A percentile compares a stretch with the other conserved stretches of the same genome.
These are phyloP conservation scores for Beauveria varroae DNA, from an alignment of 2,329 filamentous ascomycete species.

Conservation along the genomic window DNA sequence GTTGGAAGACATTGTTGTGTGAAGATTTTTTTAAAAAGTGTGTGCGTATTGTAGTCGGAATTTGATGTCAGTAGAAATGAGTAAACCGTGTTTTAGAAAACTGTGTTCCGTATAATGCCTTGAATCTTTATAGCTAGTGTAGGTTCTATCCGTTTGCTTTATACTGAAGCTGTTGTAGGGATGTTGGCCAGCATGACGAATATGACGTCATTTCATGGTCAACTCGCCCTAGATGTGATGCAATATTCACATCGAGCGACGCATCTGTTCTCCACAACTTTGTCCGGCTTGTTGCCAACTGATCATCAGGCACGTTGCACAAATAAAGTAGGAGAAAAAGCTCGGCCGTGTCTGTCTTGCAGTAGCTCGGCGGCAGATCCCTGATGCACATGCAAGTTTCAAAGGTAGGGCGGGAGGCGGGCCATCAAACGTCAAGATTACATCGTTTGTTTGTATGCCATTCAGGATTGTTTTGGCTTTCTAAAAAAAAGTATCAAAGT, in stretches of 20 bases:
- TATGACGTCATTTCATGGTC: constrained; percentile 6
- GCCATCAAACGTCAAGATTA: background rate
- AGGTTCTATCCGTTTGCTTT: background rate
- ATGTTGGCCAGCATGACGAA: constrained; percentile 3
- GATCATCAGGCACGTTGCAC: background rate
- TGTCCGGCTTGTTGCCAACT: no score
- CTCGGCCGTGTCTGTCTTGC: background rate
- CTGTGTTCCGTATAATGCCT: background rate
- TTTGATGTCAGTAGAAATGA: background rate
- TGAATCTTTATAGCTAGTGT: background rate
- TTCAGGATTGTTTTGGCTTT: no score
- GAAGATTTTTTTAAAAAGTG: background rate
- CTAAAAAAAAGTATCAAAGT: no score
- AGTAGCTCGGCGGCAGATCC: background rate
- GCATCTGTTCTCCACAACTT: background rate
- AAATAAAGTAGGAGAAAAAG: background rate
- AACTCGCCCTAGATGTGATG: background rate
- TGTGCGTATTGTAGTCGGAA: background rate
- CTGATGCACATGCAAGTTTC: background rate
- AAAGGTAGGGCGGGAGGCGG: background rate
- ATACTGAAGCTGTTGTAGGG: constrained; percentile 1
- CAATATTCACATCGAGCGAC: background rate
- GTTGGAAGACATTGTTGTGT: constrained; percentile 8
- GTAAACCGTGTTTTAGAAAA: background rate
- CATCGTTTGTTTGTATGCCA: background rate